Evolutionary conservation across 176 grass and related monocot genomes (phyloP).

Genomic region (Carex kokanica): DNA sequence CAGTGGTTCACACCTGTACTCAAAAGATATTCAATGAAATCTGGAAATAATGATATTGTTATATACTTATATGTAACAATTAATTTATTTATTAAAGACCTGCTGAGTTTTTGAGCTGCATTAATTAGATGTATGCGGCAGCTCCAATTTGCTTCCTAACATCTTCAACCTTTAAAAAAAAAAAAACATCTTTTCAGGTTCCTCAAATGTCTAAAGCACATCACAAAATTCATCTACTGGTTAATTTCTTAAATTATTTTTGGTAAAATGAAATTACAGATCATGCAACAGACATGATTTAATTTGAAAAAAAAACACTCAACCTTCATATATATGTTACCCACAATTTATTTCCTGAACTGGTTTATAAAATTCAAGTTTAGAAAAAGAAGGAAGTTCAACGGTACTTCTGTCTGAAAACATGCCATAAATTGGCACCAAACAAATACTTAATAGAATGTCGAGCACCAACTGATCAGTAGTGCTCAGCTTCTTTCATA

Average conservation of each 20-base stretch:
- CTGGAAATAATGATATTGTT: too few species aligned
- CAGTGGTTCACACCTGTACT: not conserved
- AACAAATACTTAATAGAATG: not conserved
- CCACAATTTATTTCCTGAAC: too few species aligned
- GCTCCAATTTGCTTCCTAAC: conserved; percentile 89
- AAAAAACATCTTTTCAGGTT: not conserved
- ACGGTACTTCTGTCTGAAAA: not conserved
- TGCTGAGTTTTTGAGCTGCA: conserved; percentile 92
- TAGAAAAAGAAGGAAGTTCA: not conserved
- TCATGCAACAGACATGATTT: too few species aligned
- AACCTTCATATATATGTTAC: too few species aligned
- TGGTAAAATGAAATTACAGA: too few species aligned
- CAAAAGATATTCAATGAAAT: too few species aligned
- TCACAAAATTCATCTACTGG: not conserved
- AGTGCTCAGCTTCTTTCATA: not conserved
- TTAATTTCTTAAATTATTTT: not conserved
- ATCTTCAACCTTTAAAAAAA: conserved; percentile 63
- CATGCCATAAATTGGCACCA: not conserved
- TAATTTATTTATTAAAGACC: conserved; percentile 24
- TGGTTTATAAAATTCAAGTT: not conserved
- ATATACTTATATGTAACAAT: too few species aligned
- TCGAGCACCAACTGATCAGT: not conserved
- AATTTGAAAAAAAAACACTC: too few species aligned
- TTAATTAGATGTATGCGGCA: conserved; percentile 61
- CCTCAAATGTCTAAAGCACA: not conserved